Percentiles rank a stretch among this genome's conserved stretches.
Conservation (phyloP, 257 asterid species). For the Fraxinus americana region DNA sequence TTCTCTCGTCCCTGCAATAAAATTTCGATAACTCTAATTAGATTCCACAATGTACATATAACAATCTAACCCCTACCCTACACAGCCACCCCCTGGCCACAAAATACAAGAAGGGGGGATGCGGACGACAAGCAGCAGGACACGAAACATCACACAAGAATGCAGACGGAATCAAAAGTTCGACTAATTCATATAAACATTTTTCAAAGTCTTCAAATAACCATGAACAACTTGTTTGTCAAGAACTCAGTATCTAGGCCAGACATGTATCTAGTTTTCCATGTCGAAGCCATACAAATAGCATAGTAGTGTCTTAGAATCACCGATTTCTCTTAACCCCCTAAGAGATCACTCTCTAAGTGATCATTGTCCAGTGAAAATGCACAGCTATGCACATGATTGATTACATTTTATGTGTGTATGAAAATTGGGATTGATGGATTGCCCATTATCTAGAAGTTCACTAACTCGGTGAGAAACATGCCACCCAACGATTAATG, state of each 20-base stretch:
- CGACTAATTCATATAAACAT: neutral
- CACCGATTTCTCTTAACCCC: too few relatives aligned
- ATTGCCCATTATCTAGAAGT: neutral
- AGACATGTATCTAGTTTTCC: too few relatives aligned
- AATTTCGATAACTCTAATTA: neutral
- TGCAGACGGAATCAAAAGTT: neutral
- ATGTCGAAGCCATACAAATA: too few relatives aligned
- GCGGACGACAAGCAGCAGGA: neutral
- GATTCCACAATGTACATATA: neutral
- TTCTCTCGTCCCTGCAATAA: constrained; percentile 67
- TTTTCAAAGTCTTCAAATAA: too few relatives aligned
- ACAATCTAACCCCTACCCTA: neutral
- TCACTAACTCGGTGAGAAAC: neutral
- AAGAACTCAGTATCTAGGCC: too few relatives aligned
- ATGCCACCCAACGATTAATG: neutral
- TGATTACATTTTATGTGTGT: too few relatives aligned
- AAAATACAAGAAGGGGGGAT: neutral
- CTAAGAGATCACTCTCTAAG: too few relatives aligned
- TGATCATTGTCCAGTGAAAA: too few relatives aligned
- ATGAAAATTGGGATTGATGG: neutral
- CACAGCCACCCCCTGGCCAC: neutral
- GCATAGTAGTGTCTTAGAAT: too few relatives aligned
- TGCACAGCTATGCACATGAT: too few relatives aligned
- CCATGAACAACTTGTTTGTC: too few relatives aligned
- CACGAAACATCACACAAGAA: neutral